phyloP scores from a whole-genome alignment of 441 rosid species.

The Brassica hybrid region DNA sequence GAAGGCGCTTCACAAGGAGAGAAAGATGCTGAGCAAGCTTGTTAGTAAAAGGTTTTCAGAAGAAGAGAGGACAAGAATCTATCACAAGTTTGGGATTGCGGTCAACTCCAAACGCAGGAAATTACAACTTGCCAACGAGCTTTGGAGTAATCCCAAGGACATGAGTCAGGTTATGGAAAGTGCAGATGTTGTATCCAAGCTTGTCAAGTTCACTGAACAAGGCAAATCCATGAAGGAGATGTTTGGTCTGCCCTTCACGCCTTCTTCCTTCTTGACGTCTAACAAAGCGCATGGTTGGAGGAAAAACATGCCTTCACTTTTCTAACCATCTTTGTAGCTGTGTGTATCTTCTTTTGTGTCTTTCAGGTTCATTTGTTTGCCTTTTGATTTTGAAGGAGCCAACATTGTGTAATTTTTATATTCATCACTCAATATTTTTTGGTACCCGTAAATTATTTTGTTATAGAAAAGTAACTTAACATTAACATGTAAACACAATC shows the following conservation, averaged over 20 bases:
- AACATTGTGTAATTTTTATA: slow-evolving; percentile 15
- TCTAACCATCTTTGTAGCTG: slow-evolving; percentile 44
- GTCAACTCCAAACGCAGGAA: slow-evolving; percentile 69
- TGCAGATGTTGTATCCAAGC: slow-evolving; percentile 72
- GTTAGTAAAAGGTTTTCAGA: slow-evolving; percentile 65
- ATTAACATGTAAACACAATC: slow-evolving; percentile 5
- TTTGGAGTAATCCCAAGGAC: slow-evolving; percentile 69
- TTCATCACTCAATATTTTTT: neutral
- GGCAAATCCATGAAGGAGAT: slow-evolving; percentile 72
- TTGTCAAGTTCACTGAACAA: slow-evolving; percentile 70
- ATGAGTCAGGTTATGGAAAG: slow-evolving; percentile 61
- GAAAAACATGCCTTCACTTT: slow-evolving; percentile 44
- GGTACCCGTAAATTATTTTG: neutral
- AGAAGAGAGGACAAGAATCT: slow-evolving; percentile 63
- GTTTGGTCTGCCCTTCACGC: slow-evolving; percentile 80
- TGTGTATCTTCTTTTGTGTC: slow-evolving; percentile 13
- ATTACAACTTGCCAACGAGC: slow-evolving; percentile 60
- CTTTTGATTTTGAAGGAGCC: slow-evolving; percentile 9
- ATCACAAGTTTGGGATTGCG: slow-evolving; percentile 69
- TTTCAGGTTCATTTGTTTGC: neutral
- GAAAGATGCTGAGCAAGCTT: slow-evolving; percentile 58
- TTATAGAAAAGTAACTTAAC: neutral
- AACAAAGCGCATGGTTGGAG: slow-evolving; percentile 67
- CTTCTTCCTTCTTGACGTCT: slow-evolving; percentile 47
- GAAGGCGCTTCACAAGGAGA: slow-evolving; percentile 67